These are phyloP conservation scores for Mariannaea sp. DNA, from an alignment of 2,329 filamentous ascomycete species.

Conservation along the genomic window DNA sequence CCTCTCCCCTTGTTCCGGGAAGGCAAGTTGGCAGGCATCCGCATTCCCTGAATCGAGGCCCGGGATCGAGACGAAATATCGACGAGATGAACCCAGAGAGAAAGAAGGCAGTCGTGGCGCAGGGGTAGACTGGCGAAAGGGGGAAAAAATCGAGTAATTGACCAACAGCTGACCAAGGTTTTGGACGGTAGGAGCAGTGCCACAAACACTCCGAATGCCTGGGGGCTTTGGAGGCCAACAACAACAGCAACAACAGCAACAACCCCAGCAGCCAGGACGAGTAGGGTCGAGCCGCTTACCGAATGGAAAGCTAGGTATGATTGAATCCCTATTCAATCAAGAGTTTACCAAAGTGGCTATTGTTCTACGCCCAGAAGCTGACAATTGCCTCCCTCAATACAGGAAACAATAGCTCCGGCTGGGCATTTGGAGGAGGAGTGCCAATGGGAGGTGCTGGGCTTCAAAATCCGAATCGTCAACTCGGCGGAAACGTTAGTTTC, in stretches of 20 bases:
- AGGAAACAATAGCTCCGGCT: conserved; percentile 60
- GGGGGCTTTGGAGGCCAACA: conserved; percentile 64
- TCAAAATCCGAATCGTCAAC: conserved; percentile 58
- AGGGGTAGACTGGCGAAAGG: conserved; percentile 14
- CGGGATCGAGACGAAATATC: conserved; percentile 22
- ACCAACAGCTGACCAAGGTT: conserved; percentile 37
- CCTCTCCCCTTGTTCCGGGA: conserved; percentile 26
- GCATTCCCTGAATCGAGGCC: conserved; percentile 23
- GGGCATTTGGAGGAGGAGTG: conserved; percentile 66
- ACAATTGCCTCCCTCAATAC: conserved; percentile 32
- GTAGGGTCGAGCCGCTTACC: conserved; percentile 63
- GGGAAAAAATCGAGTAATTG: conserved; percentile 26
- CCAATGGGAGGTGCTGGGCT: conserved; percentile 63
- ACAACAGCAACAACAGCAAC: conserved; percentile 60
- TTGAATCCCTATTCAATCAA: conserved; percentile 1
- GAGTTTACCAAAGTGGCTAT: conserved; percentile 3
- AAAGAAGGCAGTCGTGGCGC: conserved; percentile 6
- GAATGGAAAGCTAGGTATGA: conserved; percentile 66
- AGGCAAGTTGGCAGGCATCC: conserved; percentile 19
- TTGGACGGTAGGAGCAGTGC: conserved; percentile 57
- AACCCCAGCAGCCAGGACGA: conserved; percentile 58
- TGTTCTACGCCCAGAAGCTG: conserved; percentile 24
- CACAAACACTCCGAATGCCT: conserved; percentile 66
- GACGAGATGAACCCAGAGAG: conserved; percentile 13
- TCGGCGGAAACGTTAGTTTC: conserved; percentile 66